phyloP scores from a whole-genome alignment of 441 rosid species.

The Gossypium trilobum region DNA sequence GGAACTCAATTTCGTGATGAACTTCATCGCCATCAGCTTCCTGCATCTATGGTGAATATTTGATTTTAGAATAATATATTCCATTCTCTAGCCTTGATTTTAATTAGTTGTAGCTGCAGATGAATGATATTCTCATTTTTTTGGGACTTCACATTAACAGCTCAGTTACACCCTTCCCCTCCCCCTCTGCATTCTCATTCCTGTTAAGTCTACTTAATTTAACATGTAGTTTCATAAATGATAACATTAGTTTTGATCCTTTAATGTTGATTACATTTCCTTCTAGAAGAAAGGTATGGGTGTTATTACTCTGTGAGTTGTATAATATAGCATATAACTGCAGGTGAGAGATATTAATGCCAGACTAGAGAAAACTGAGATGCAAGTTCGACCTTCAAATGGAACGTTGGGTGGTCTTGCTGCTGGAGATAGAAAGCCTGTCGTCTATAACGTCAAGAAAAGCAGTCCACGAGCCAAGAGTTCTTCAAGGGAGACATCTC shows the following conservation, averaged over 20 bases:
- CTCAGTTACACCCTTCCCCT: neutral
- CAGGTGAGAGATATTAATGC: constrained; percentile 96
- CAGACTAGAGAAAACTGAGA: constrained; percentile 83
- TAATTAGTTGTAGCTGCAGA: neutral
- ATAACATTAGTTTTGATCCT: neutral
- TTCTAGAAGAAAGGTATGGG: constrained; percentile 3
- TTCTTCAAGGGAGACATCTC: constrained; percentile 65
- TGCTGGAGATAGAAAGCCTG: constrained; percentile 51
- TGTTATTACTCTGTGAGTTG: constrained; percentile 1
- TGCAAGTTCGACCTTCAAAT: constrained; percentile 56
- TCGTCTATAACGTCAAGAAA: constrained; percentile 48
- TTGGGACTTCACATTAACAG: neutral
- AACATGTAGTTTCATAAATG: constrained; percentile 2
- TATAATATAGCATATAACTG: constrained; percentile 14
- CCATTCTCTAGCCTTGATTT: neutral
- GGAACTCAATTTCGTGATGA: constrained; percentile 93
- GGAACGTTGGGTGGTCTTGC: constrained; percentile 40
- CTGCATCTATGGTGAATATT: constrained; percentile 57
- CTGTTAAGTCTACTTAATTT: constrained; percentile 8
- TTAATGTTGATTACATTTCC: neutral
- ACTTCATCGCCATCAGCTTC: constrained; percentile 84
- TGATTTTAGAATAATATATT: neutral
- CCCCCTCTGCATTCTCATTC: neutral
- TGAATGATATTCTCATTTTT: neutral
- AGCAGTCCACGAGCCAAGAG: constrained; percentile 84